These are phyloP conservation scores for Sonneratia alba DNA, from an alignment of 345 rosid species.

Conservation along the genomic window DNA sequence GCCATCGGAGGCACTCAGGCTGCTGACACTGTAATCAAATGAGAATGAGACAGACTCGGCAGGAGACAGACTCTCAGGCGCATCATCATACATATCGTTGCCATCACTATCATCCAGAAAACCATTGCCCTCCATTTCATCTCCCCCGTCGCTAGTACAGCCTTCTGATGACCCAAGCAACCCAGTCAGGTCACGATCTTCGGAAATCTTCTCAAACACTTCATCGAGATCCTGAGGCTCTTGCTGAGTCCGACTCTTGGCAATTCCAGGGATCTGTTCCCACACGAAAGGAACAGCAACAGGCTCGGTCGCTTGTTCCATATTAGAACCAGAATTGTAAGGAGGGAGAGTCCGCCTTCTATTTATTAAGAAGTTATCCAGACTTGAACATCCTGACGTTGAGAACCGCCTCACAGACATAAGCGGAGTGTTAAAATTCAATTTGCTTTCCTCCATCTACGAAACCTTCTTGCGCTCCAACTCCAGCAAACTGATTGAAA, in stretches of 20 bases:
- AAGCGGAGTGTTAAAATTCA: constrained; percentile 72
- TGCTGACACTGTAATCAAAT: constrained; percentile 41
- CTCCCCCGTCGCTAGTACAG: neutral
- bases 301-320: constrained; percentile 61
- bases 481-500: neutral
- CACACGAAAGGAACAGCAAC: constrained; percentile 81
- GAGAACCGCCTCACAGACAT: constrained; percentile 66
- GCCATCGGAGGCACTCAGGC: constrained; percentile 46
- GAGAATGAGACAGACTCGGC: constrained; percentile 52
- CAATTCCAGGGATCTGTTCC: constrained; percentile 77
- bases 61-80: constrained; percentile 42
- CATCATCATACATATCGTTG: constrained; percentile 62
- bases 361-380: constrained; percentile 12
- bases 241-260: constrained; percentile 21
- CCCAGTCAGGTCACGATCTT: neutral
- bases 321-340: constrained; percentile 18
- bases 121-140: constrained; percentile 16
- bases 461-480: neutral
- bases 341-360: constrained; percentile 21
- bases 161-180: neutral
- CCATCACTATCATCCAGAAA: constrained; percentile 24
- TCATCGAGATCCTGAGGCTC: constrained; percentile 6
- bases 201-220: neutral
- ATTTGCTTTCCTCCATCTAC: constrained; percentile 58
- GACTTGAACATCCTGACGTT: constrained; percentile 25